phyloP scores from a whole-genome alignment of 139 green algal species.

The Bryopsis sp. region DNA sequence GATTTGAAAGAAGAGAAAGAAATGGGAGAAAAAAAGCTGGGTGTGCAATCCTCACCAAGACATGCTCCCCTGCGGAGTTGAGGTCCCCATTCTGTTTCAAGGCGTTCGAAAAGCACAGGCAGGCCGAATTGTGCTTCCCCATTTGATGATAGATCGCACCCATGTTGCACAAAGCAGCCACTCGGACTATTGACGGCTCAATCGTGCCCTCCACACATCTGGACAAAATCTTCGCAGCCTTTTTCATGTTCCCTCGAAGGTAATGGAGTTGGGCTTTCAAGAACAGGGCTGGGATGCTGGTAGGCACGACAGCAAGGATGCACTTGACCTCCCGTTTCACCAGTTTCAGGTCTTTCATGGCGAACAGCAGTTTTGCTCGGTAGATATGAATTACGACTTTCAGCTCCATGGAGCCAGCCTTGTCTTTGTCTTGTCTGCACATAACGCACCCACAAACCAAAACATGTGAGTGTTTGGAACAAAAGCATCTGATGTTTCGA shows the following conservation, averaged over 20 bases:
- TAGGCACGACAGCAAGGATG: not conserved
- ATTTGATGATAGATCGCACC: constrained; percentile 2
- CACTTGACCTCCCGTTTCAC: not conserved
- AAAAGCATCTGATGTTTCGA: too few relatives aligned
- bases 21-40: too few relatives aligned
- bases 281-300: not conserved
- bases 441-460: too few relatives aligned
- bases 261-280: not conserved
- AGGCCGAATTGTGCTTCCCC: constrained; percentile 2
- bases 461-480: too few relatives aligned
- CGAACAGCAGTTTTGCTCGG: too few relatives aligned
- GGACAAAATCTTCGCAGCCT: not conserved
- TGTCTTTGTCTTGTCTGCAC: too few relatives aligned
- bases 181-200: not conserved
- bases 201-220: not conserved
- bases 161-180: not conserved
- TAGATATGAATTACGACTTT: too few relatives aligned
- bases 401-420: too few relatives aligned
- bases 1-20: too few relatives aligned
- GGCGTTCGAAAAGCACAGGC: constrained; percentile 5
- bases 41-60: too few relatives aligned
- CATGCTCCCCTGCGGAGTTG: too few relatives aligned
- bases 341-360: not conserved
- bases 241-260: not conserved
- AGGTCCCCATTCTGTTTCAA: too few relatives aligned